A percentile compares a stretch with the other conserved stretches of the same genome.
Conservation (phyloP, 2,329 filamentous ascomycete genomes). For the Chaetomium strumarium region DNA sequence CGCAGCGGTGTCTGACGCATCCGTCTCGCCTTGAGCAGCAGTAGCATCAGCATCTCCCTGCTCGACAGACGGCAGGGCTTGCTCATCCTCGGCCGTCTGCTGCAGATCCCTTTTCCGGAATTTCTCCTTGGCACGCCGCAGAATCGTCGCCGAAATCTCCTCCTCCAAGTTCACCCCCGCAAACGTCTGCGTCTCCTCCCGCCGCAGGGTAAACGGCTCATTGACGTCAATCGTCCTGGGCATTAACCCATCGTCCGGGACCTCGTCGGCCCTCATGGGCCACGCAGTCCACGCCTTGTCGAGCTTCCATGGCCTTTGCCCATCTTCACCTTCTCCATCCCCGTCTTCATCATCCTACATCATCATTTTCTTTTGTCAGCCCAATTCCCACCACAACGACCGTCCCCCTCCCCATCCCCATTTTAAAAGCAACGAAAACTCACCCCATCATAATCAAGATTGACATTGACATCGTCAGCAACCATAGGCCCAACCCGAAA, state of each 20-base stretch:
- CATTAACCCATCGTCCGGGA: conserved; percentile 54
- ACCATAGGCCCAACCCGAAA: conserved; percentile 3
- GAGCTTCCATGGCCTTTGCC: conserved; percentile 40
- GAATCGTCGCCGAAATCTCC: conserved; percentile 58
- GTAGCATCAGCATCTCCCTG: conserved; percentile 3
- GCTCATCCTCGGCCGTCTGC: not conserved
- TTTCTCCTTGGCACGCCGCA: conserved; percentile 61
- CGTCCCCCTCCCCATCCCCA: not conserved
- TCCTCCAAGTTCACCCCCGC: conserved; percentile 64
- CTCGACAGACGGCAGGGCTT: conserved; percentile 12
- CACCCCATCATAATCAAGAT: not conserved
- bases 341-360: conserved; percentile 8
- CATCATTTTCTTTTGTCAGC: not conserved
- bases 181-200: conserved; percentile 33
- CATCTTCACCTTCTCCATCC: conserved; percentile 10
- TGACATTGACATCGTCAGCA: not conserved
- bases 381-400: not conserved
- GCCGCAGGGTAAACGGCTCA: conserved; percentile 47
- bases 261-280: conserved; percentile 60
- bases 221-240: conserved; percentile 40
- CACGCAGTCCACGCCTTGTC: conserved; percentile 73
- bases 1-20: not conserved
- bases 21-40: conserved; percentile 7
- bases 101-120: conserved; percentile 42
- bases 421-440: not conserved